Percentiles rank a stretch among this genome's conserved stretches.
These are phyloP conservation scores for Lipomyces sp. DNA, from an alignment of 805 yeast genomes.

Conservation along the genomic window DNA sequence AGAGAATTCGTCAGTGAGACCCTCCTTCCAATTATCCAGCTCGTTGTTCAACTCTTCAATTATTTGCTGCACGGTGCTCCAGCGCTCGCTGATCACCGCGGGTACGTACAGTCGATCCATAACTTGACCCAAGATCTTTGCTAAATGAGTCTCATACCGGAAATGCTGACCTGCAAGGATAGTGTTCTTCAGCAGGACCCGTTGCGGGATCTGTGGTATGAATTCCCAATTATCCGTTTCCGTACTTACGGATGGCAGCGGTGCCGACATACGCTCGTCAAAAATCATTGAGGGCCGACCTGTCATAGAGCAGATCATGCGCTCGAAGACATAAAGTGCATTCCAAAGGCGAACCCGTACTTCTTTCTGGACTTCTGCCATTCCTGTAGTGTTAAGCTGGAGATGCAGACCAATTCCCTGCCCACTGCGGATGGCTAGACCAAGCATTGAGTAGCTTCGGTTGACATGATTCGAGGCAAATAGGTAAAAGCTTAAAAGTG, in stretches of 20 bases:
- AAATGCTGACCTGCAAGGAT: slow-evolving; percentile 17
- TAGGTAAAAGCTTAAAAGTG: slow-evolving; percentile 26
- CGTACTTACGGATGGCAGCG: slow-evolving; percentile 23
- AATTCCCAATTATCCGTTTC: slow-evolving; percentile 28
- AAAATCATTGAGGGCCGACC: slow-evolving; percentile 31
- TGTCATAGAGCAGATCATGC: slow-evolving; percentile 23
- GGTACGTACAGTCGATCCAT: slow-evolving; percentile 28
- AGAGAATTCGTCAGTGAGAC: slow-evolving; percentile 12
- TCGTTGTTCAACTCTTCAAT: slow-evolving; percentile 19
- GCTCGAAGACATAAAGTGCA: slow-evolving; percentile 29
- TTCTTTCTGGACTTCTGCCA: slow-evolving; percentile 28
- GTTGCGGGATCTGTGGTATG: slow-evolving; percentile 14
- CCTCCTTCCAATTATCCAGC: slow-evolving; percentile 21
- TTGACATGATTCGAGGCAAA: slow-evolving; percentile 25
- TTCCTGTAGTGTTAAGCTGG: slow-evolving; percentile 13
- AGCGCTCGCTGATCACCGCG: slow-evolving; percentile 17
- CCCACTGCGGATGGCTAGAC: slow-evolving; percentile 29
- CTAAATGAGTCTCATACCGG: slow-evolving; percentile 16
- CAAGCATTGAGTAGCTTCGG: slow-evolving; percentile 26
- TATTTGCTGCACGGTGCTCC: slow-evolving; percentile 17
- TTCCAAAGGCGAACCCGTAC: slow-evolving; percentile 28
- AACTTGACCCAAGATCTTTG: slow-evolving; percentile 23
- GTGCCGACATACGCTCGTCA: slow-evolving; percentile 20
- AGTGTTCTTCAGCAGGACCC: slow-evolving; percentile 5
- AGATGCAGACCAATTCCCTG: slow-evolving; percentile 31